phyloP scores from a whole-genome alignment of 1,284 basidiomycete species.

The Trichosporon coremiiforme region DNA sequence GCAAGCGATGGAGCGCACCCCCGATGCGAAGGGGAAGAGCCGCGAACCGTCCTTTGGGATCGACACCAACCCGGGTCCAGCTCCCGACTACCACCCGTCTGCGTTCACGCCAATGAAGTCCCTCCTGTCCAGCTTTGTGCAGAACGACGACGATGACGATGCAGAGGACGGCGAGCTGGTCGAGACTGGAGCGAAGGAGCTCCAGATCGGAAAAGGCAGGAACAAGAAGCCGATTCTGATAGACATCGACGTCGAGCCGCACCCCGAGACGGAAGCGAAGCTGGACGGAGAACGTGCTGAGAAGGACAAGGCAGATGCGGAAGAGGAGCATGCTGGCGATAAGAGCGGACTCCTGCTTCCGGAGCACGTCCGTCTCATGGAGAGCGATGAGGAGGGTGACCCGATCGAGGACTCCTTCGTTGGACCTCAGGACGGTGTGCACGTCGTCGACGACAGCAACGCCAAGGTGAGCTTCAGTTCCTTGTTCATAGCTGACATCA shows the following conservation, averaged over 20 bases:
- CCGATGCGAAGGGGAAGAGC: constrained; percentile 16
- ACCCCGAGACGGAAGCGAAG: background rate
- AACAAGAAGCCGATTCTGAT: constrained; percentile 19
- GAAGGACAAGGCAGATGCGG: background rate
- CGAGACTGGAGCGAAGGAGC: background rate
- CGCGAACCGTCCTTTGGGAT: background rate
- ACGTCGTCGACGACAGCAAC: constrained; percentile 46
- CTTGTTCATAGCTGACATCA: constrained; percentile 17
- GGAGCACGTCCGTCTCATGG: constrained; percentile 37
- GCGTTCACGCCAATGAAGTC: constrained; percentile 24
- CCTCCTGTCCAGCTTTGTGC: constrained; percentile 9
- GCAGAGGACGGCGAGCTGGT: constrained; percentile 1
- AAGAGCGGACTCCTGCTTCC: constrained; percentile 35
- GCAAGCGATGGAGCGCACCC: background rate
- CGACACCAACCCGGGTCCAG: background rate
- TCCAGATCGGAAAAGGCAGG: background rate
- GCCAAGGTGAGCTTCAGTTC: constrained; percentile 33
- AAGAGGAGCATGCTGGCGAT: constrained; percentile 1
- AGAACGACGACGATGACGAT: background rate
- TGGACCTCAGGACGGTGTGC: constrained; percentile 39
- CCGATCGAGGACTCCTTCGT: constrained; percentile 16
- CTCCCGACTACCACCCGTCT: constrained; percentile 6
- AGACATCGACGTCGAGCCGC: constrained; percentile 13
- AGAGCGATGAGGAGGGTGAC: constrained; percentile 27
- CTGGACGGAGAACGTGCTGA: background rate